These are phyloP conservation scores for Globisporangium echinulatum DNA, from an alignment of 352 stramenopile species.

Conservation along the genomic window DNA sequence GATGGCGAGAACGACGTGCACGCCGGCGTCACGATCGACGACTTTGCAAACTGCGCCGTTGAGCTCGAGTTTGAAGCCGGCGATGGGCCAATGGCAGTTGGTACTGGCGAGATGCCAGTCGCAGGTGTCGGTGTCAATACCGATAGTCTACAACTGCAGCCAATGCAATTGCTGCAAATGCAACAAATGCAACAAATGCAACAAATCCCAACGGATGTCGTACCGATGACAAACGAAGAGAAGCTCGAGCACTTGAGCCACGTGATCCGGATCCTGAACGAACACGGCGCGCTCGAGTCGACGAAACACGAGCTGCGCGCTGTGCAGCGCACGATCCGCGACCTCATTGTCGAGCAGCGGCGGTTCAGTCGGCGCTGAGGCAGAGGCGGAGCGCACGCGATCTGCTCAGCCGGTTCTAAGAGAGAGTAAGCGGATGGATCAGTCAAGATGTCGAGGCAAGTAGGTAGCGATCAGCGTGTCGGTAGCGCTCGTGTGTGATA, in stretches of 20 bases:
- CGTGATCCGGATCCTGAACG: constrained; percentile 11
- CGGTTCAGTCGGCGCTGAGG: constrained; percentile 6
- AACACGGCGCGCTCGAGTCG: constrained; percentile 9
- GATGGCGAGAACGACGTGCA: constrained; percentile 9
- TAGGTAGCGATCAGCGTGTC: no score
- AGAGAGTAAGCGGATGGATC: no score
- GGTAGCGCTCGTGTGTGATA: no score
- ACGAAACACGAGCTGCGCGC: constrained; percentile 9
- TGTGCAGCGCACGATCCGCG: constrained; percentile 8
- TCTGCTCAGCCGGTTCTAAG: no score
- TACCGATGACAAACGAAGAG: constrained; percentile 6
- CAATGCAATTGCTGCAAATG: background rate
- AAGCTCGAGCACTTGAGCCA: constrained; percentile 11
- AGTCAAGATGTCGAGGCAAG: no score
- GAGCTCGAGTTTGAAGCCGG: constrained; percentile 3
- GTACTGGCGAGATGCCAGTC: background rate
- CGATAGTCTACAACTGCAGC: background rate
- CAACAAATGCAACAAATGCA: background rate
- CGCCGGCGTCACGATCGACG: constrained; percentile 4
- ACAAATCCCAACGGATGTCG: background rate
- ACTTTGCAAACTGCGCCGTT: constrained; percentile 6
- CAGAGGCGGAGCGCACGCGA: no score
- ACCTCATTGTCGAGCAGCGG: constrained; percentile 9
- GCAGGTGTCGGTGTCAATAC: background rate
- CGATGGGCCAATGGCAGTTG: no score